These are phyloP conservation scores for Wallacemonas sp. DNA, from an alignment of 208 protist species.

Conservation along the genomic window DNA sequence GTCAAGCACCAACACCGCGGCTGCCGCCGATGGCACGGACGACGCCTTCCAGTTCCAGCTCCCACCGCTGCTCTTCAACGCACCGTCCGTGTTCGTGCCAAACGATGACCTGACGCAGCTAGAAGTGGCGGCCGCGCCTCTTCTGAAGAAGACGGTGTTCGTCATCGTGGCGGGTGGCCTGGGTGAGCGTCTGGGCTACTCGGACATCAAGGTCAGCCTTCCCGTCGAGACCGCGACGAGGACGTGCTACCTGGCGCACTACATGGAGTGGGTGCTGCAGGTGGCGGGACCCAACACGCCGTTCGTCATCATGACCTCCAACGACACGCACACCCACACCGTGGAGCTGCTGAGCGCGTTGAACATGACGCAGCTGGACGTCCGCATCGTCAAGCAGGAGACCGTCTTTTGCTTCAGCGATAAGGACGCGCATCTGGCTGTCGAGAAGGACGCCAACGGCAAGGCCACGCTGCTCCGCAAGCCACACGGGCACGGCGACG, in stretches of 20 bases:
- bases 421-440: constrained; percentile 61
- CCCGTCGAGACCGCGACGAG: constrained; percentile 86
- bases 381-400: constrained; percentile 90
- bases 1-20: constrained; percentile 8
- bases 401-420: constrained; percentile 89
- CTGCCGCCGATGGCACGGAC: constrained; percentile 15
- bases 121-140: constrained; percentile 41
- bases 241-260: constrained; percentile 82
- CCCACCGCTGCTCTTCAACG: constrained; percentile 63
- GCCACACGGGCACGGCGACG: constrained; percentile 95
- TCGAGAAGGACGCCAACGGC: constrained; percentile 39
- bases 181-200: constrained; percentile 92
- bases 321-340: constrained; percentile 90
- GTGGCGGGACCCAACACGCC: constrained; percentile 47
- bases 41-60: constrained; percentile 46
- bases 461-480: constrained; percentile 71
- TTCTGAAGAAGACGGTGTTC: constrained; percentile 71
- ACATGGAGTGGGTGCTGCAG: constrained; percentile 55
- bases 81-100: constrained; percentile 47
- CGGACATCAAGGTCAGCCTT: constrained; percentile 88
- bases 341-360: constrained; percentile 61
- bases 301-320: constrained; percentile 95
- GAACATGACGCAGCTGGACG: constrained; percentile 39
- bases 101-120: constrained; percentile 42
- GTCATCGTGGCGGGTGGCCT: constrained; percentile 92